Percentiles rank a stretch among this genome's conserved stretches.
Evolutionary conservation across 2,329 filamentous ascomycete species (phyloP).

Genomic region (Aureobasidium sp.): DNA sequence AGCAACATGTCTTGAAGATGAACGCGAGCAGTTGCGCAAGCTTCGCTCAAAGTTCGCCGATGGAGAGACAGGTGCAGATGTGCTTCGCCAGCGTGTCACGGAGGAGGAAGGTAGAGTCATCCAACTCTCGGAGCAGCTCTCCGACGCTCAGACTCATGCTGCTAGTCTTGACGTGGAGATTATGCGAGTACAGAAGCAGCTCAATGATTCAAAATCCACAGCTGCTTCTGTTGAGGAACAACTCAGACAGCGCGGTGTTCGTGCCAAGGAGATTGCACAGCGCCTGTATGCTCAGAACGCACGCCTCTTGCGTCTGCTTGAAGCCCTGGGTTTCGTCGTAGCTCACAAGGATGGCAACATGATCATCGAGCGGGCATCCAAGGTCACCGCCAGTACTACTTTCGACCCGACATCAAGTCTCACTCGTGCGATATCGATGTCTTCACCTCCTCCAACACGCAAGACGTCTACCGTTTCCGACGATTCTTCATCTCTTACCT

Average conservation of each 20-base stretch:
- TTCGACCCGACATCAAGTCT: conserved; percentile 38
- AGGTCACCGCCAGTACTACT: conserved; percentile 43
- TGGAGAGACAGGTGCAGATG: conserved; percentile 77
- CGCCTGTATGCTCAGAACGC: conserved; percentile 78
- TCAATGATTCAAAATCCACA: conserved; percentile 46
- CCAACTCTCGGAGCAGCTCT: conserved; percentile 61
- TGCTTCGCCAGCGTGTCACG: conserved; percentile 64
- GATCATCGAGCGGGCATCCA: conserved; percentile 64
- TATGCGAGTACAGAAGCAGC: conserved; percentile 58
- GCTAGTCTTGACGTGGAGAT: conserved; percentile 72
- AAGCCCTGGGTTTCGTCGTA: conserved; percentile 79
- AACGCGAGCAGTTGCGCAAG: conserved; percentile 60
- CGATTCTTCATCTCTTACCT: conserved; percentile 52
- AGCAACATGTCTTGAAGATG: conserved; percentile 52
- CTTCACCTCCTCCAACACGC: conserved; percentile 49
- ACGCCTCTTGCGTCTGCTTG: conserved; percentile 72
- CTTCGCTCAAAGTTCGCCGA: conserved; percentile 68
- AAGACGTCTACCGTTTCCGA: conserved; percentile 39
- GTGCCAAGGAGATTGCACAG: conserved; percentile 77
- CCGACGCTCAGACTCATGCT: conserved; percentile 67
- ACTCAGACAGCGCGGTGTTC: conserved; percentile 62
- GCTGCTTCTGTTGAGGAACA: conserved; percentile 46
- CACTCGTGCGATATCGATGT: conserved; percentile 49
- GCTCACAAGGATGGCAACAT: conserved; percentile 62
- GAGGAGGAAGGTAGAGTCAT: conserved; percentile 68